Percentiles rank a stretch among this genome's conserved stretches.
These are phyloP conservation scores for Globisporangium rhizosaccharum DNA, from an alignment of 352 stramenopile species.

Conservation along the genomic window DNA sequence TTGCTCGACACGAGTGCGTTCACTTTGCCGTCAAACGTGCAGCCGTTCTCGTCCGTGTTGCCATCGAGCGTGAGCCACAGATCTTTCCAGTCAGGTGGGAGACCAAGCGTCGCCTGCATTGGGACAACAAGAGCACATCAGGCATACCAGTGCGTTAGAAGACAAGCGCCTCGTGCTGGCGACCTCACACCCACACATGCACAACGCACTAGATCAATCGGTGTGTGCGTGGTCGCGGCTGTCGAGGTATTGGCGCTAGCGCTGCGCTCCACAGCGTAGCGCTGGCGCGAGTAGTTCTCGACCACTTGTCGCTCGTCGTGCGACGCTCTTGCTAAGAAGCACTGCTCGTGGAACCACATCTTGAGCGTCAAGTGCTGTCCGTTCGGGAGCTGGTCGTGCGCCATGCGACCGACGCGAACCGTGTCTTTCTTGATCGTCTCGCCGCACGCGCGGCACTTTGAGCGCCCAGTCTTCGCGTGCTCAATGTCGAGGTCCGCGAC, in stretches of 20 bases:
- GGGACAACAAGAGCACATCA: not conserved
- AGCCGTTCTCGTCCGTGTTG: slow-evolving; percentile 72
- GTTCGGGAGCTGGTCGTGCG: slow-evolving; percentile 36
- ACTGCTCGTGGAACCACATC: slow-evolving; percentile 55
- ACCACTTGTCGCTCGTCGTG: slow-evolving; percentile 41
- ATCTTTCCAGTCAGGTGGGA: slow-evolving; percentile 59
- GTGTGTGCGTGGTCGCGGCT: not conserved
- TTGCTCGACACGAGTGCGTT: slow-evolving; percentile 58
- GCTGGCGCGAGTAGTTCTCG: slow-evolving; percentile 3
- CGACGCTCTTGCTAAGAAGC: slow-evolving; percentile 32
- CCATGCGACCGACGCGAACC: slow-evolving; percentile 47
- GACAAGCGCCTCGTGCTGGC: not conserved
- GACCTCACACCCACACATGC: too few species aligned
- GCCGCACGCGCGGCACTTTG: slow-evolving; percentile 51
- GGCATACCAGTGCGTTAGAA: not conserved
- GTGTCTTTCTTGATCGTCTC: slow-evolving; percentile 37
- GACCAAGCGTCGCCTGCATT: slow-evolving; percentile 29
- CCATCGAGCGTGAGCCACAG: slow-evolving; percentile 58
- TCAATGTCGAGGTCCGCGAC: slow-evolving; percentile 45
- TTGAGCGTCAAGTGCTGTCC: slow-evolving; percentile 42
- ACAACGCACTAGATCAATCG: slow-evolving; percentile 18
- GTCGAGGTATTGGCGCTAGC: not conserved
- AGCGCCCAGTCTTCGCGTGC: slow-evolving; percentile 36
- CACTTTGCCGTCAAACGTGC: slow-evolving; percentile 60
- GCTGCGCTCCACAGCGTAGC: not conserved